Evolutionary conservation across 495 filamentous ascomycete species (phyloP).

Genomic region (Chaetomidium leptoderma): DNA sequence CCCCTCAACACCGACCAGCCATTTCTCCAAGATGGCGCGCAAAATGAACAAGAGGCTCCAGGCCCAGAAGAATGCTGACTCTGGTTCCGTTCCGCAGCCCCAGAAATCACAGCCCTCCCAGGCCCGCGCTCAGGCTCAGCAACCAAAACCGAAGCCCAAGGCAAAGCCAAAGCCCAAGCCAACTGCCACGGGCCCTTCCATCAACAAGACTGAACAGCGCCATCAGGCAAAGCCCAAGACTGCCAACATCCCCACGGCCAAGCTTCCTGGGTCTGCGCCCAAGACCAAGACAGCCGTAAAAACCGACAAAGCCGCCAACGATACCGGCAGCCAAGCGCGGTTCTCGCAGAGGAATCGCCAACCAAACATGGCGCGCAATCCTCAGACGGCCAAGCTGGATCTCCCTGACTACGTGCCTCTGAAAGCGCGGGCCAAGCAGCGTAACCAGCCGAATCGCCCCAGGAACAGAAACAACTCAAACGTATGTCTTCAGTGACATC

Average conservation of each 20-base stretch:
- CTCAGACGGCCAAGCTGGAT: background rate
- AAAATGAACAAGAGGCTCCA: background rate
- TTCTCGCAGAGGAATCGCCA: background rate
- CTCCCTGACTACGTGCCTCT: background rate
- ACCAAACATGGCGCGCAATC: background rate
- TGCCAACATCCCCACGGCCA: no score
- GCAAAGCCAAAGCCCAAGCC: background rate
- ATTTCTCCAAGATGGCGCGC: background rate
- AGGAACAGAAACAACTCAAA: background rate
- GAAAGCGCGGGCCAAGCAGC: background rate
- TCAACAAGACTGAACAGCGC: background rate
- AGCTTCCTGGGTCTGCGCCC: background rate
- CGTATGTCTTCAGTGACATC: background rate
- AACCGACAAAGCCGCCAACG: background rate
- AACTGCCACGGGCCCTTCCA: background rate
- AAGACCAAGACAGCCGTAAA: background rate
- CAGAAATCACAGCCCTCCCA: background rate
- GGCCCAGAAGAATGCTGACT: background rate
- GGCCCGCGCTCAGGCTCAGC: background rate
- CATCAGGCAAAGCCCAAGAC: background rate
- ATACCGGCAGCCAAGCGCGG: no score
- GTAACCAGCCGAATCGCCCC: background rate
- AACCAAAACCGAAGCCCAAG: background rate
- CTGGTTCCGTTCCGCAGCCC: background rate
- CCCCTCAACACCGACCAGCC: background rate